Evolutionary conservation across 768 basidiomycete species (phyloP).

Genomic region (Rhodocollybia butyracea): DNA sequence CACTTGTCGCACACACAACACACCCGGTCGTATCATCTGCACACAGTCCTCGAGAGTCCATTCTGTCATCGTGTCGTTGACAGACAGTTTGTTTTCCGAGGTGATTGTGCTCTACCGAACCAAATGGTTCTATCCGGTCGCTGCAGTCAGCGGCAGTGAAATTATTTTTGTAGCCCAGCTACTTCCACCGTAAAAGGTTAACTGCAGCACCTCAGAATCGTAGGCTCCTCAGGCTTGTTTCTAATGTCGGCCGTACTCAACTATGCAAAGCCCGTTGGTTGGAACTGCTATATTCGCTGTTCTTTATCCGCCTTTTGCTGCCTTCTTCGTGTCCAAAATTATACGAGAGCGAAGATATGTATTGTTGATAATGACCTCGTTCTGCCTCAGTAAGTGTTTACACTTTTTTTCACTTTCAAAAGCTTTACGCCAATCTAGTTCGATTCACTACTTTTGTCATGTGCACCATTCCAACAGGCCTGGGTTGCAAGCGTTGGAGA

Average conservation of each 20-base stretch:
- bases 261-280: constrained; percentile 14
- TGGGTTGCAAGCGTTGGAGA: constrained; percentile 26
- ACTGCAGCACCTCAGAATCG: no score
- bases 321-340: constrained; percentile 17
- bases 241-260: no score
- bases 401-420: neutral
- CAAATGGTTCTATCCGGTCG: no score
- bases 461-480: constrained; percentile 33
- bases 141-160: no score
- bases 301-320: constrained; percentile 21
- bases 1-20: constrained; percentile 96
- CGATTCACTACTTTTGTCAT: constrained; percentile 37
- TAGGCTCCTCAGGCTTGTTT: no score
- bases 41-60: constrained; percentile 97
- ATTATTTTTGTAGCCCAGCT: no score
- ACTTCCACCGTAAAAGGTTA: no score
- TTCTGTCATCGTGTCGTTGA: constrained; percentile 96
- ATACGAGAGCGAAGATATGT: constrained; percentile 20
- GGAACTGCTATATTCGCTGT: constrained; percentile 20
- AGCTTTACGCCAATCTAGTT: constrained; percentile 23
- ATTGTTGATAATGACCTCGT: constrained; percentile 20
- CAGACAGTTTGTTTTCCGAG: constrained; percentile 96
- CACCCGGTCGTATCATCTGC: constrained; percentile 95
- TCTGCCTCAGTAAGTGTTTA: constrained; percentile 21
- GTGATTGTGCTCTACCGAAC: constrained; percentile 95